Evolutionary conservation across 2,329 filamentous ascomycete genomes (phyloP), one percentile per base, ranked within the genome.

Genomic region (Penicillium sp.): DNA sequence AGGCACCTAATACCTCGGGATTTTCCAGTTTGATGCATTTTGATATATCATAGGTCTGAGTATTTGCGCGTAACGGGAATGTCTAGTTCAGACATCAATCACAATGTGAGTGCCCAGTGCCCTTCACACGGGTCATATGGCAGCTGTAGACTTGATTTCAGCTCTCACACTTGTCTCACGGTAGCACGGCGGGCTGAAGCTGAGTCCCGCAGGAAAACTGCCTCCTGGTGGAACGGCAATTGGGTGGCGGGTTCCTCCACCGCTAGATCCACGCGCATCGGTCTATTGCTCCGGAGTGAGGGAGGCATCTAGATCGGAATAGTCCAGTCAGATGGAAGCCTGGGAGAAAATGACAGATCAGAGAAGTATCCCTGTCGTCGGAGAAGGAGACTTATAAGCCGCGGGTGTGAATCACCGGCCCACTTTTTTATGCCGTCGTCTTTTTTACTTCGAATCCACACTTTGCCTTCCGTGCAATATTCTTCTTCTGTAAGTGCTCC

Each of bases 321-420:
- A 20, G 18, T 41, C 20, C 20, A 40, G 38, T 25, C 20, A 40
- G 22, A 40, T 40, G 3, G 6, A 25, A 40, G 6, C 10, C 28
- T 30, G 14, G 9, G 10, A 9, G 10, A 22, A 41, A 41, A 5
- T 41, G 39, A 41, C 13, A 41, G 39, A 41, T 41, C 39, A 41
- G 20, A 41, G 22, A 27, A 16, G 3, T 10, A 41, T 41, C 39
- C 39, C 39, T 41, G 39, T 41, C 39, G 22, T 7, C 27, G 22
- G 2, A 2, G 14, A 22, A 30, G 16, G 27, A 11, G 39, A 27
- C 20, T 39, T 46, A 44, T n/a, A 38, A 35, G 36, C n/a, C n/a
- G n/a, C 14, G 28, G 25, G 9, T 42, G 48, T 43, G 44, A 46
- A 51, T 47, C 44, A 43, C 38, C 49, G 36, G 40, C 33, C 50